These are phyloP conservation scores for Metschnikowia sp. DNA, from an alignment of 805 yeast genomes.

Conservation along the genomic window DNA sequence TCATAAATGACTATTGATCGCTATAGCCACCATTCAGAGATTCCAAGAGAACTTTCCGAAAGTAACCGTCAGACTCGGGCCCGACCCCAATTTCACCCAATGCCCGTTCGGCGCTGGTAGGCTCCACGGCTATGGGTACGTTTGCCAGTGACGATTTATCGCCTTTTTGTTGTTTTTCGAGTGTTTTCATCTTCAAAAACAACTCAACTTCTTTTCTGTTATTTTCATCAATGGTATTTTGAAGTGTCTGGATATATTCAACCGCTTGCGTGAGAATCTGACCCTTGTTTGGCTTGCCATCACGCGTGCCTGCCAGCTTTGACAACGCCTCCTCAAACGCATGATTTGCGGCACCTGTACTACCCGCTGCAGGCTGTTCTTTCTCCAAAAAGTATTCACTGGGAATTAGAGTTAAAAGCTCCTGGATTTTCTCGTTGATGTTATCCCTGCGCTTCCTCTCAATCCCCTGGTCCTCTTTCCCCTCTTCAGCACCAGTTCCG, in stretches of 20 bases:
- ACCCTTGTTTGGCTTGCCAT: slow-evolving; percentile 83
- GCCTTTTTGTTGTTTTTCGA: slow-evolving; percentile 34
- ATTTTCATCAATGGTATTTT: slow-evolving; percentile 70
- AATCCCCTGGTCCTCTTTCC: slow-evolving; percentile 33
- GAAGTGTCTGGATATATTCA: slow-evolving; percentile 64
- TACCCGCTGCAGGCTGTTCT: slow-evolving; percentile 25
- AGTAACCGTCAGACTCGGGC: slow-evolving; percentile 52
- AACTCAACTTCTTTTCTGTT: slow-evolving; percentile 78
- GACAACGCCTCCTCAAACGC: slow-evolving; percentile 7
- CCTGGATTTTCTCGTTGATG: slow-evolving; percentile 44
- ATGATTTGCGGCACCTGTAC: slow-evolving; percentile 1
- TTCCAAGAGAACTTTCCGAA: slow-evolving; percentile 16
- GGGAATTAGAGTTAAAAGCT: slow-evolving; percentile 37
- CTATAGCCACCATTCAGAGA: neutral
- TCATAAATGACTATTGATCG: neutral
- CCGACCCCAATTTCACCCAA: slow-evolving; percentile 81
- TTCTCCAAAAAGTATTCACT: slow-evolving; percentile 29
- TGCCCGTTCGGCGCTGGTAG: slow-evolving; percentile 78
- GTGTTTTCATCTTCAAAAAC: slow-evolving; percentile 53
- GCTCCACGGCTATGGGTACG: slow-evolving; percentile 39
- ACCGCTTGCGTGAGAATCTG: slow-evolving; percentile 74
- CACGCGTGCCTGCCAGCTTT: slow-evolving; percentile 57
- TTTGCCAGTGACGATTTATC: slow-evolving; percentile 24
- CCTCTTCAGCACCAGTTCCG: slow-evolving; percentile 17
- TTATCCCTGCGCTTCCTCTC: slow-evolving; percentile 43